Evolutionary conservation across 257 asterid species (phyloP).

Genomic region (Voacanga thouarsii): DNA sequence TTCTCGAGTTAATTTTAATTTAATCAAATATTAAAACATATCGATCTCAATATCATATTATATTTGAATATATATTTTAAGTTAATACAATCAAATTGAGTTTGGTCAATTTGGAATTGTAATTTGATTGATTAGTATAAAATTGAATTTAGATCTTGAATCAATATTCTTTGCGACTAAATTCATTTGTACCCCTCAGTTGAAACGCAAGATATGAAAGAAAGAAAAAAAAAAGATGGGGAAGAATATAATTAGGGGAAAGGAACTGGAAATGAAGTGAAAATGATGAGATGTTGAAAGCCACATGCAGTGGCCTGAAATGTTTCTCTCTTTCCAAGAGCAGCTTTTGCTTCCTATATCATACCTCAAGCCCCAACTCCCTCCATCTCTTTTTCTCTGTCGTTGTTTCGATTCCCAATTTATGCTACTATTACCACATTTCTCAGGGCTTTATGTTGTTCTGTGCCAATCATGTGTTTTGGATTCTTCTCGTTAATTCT

Average conservation of each 20-base stretch:
- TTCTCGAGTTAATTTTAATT: too few relatives aligned
- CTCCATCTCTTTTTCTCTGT: background rate
- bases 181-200: too few relatives aligned
- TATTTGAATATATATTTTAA: too few relatives aligned
- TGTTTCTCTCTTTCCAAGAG: conserved; percentile 7
- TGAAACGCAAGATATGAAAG: too few relatives aligned
- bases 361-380: background rate
- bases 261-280: background rate
- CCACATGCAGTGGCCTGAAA: conserved; percentile 3
- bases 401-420: background rate
- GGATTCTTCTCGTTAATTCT: background rate
- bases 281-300: conserved; percentile 1
- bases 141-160: too few relatives aligned
- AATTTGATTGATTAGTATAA: background rate
- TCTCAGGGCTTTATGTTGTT: background rate
- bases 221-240: background rate
- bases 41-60: too few relatives aligned
- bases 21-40: too few relatives aligned
- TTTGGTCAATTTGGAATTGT: too few relatives aligned
- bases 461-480: background rate
- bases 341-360: conserved; percentile 11
- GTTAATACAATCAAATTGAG: too few relatives aligned
- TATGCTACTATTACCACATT: background rate
- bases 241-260: background rate
- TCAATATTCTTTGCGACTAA: too few relatives aligned